Percentiles rank a stretch among this genome's conserved stretches.
These are phyloP conservation scores for Lentinula sp. DNA, from an alignment of 768 basidiomycete genomes.

Conservation along the genomic window DNA sequence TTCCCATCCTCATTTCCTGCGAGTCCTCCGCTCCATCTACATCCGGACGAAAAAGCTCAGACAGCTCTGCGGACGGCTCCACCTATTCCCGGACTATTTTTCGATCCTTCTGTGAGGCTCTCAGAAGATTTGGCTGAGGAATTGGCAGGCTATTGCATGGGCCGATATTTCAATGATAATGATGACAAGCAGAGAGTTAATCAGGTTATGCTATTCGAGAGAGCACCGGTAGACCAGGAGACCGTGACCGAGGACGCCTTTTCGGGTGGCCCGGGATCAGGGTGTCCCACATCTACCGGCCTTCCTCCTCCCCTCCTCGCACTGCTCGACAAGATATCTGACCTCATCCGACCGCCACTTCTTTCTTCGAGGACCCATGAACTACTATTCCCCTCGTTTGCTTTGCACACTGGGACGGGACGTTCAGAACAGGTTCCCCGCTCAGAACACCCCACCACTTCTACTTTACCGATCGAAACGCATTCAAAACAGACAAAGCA, in stretches of 20 bases:
- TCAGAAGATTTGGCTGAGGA: conserved; percentile 45
- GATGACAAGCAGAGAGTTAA: conserved; percentile 38
- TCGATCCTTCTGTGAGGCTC: conserved; percentile 45
- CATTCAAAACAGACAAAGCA: conserved; percentile 12
- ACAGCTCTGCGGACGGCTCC: neutral
- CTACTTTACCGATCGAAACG: neutral
- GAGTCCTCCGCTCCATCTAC: neutral
- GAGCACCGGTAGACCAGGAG: conserved; percentile 14
- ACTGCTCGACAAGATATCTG: conserved; percentile 47
- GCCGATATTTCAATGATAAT: conserved; percentile 43
- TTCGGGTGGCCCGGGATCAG: neutral
- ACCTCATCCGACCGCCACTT: conserved; percentile 40
- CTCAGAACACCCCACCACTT: neutral
- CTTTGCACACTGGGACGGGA: conserved; percentile 10
- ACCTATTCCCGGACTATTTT: conserved; percentile 60
- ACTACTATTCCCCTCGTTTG: conserved; percentile 53
- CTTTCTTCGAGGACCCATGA: conserved; percentile 45
- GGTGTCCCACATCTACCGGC: conserved; percentile 23
- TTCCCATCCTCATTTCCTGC: neutral
- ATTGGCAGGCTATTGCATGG: conserved; percentile 45
- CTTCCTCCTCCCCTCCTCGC: conserved; percentile 51
- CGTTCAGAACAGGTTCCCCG: neutral
- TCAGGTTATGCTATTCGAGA: conserved; percentile 86
- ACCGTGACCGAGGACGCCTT: neutral
- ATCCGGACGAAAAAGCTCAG: neutral